phyloP scores from a whole-genome alignment of 371 early-diverging fungal genomes.

The Rhizoclosmatium hyalinum region DNA sequence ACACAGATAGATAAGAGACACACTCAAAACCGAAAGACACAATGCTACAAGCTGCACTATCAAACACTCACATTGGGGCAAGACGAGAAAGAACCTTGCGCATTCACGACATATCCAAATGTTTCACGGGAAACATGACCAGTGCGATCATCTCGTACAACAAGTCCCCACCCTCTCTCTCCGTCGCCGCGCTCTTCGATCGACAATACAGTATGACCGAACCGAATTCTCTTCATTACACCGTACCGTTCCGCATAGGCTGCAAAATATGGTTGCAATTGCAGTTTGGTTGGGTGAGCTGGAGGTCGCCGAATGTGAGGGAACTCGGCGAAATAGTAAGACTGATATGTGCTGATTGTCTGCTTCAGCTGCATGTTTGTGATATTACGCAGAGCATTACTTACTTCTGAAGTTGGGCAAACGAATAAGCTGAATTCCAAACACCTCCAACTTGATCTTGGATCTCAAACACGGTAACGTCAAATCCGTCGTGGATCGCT shows the following conservation, averaged over 20 bases:
- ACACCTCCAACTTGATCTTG: slow-evolving; percentile 6
- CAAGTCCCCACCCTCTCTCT: not conserved
- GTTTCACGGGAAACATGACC: too few relatives aligned
- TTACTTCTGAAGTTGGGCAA: slow-evolving; percentile 3
- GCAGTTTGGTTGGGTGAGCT: too few relatives aligned
- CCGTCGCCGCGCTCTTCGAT: not conserved
- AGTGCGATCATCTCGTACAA: too few relatives aligned
- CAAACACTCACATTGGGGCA: not conserved
- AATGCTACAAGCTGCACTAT: too few relatives aligned
- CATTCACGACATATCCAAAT: slow-evolving; percentile 14
- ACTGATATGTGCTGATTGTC: too few relatives aligned
- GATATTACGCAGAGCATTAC: not conserved
- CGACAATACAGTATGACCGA: not conserved
- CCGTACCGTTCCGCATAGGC: slow-evolving; percentile 1
- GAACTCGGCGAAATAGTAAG: too few relatives aligned
- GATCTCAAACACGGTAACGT: slow-evolving; percentile 3
- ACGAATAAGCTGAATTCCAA: slow-evolving; percentile 3
- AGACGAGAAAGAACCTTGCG: slow-evolving; percentile 7
- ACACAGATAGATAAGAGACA: not conserved
- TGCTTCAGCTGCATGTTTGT: too few relatives aligned
- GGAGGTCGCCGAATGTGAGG: too few relatives aligned
- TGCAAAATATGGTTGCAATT: not conserved
- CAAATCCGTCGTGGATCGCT: not conserved
- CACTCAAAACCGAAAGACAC: not conserved
- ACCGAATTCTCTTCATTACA: slow-evolving; percentile 1